Evolutionary conservation across 2,329 filamentous ascomycete species (phyloP).

Genomic region (Calycina marina): DNA sequence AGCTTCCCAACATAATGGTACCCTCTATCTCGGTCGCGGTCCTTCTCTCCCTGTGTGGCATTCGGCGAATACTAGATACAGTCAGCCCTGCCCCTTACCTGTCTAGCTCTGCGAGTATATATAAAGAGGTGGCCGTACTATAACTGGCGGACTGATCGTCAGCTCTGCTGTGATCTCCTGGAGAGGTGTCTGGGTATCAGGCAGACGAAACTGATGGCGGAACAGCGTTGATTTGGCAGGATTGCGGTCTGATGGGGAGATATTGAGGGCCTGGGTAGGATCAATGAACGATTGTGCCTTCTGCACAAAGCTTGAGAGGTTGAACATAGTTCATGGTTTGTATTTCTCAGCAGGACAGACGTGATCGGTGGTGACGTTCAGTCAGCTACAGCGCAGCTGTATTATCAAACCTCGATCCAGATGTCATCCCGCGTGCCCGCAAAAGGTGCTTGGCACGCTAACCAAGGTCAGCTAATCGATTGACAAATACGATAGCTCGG

Average conservation of each 20-base stretch:
- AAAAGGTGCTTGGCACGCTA: no score
- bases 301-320: constrained; percentile 72
- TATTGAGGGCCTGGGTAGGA: constrained; percentile 61
- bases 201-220: constrained; percentile 90
- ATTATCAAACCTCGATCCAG: no score
- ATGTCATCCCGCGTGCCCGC: no score
- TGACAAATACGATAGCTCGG: no score
- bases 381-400: no score
- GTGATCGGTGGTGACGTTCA: no score
- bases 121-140: background rate
- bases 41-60: constrained; percentile 54
- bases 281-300: constrained; percentile 94
- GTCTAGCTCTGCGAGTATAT: background rate
- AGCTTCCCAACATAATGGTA: constrained; percentile 87
- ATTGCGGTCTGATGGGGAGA: constrained; percentile 60
- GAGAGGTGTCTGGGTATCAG: constrained; percentile 78
- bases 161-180: constrained; percentile 96
- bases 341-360: no score
- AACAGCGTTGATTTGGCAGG: constrained; percentile 88
- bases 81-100: background rate
- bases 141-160: constrained; percentile 55
- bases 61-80: constrained; percentile 28
- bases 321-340: constrained; percentile 36
- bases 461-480: no score
- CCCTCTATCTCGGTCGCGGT: constrained; percentile 49